Evolutionary conservation across 495 filamentous ascomycete genomes (phyloP), one percentile per base, ranked within the genome.

Genomic region (Penicillium cataractarum): DNA sequence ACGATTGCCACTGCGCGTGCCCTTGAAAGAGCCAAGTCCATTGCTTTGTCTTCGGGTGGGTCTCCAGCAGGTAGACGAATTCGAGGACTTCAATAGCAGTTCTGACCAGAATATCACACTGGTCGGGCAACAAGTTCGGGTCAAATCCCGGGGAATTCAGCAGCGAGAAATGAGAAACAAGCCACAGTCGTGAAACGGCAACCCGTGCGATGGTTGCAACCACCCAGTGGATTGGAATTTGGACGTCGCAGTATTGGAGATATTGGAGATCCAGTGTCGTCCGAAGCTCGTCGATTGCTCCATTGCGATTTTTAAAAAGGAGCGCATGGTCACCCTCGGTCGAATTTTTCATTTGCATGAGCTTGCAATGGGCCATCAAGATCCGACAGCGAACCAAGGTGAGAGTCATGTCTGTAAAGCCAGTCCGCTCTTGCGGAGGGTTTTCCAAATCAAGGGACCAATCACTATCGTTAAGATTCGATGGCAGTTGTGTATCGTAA

Each of bases 11-110:
- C 61, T 92, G 89, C 10, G 85, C 85, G 68, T 92, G 92, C 0
- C 86, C 90, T 69, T 87, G 82, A 75, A 91, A 92, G 17, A 92
- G 80, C 91, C 91, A 94, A 24, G 85, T 81, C 85, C 87, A 93
- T 54, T 86, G 82, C 57, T 81, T 82, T 5, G 82, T 84, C 8
- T 80, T 76, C 7, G 78, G 71, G 62, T 89, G 84, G 4, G 79
- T 81, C 68, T 69, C 58, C 8, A 69, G 29, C 3, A 65, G 46
- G 8, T 49, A 59, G 4, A 51, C 60, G 22, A 65, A 65, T 40
- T 58, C 56, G 13, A 65, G 88, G 90, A 44, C 82, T 65, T 93
- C 89, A 21, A 91, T 83, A 3, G 85, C 84, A 0, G 89, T 86
- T 59, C 87, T 80, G 68, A 95, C 89, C 2, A 94, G 78, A 21